phyloP scores from a whole-genome alignment of 164 flowering plant species.

The Chimonanthus praecox region DNA sequence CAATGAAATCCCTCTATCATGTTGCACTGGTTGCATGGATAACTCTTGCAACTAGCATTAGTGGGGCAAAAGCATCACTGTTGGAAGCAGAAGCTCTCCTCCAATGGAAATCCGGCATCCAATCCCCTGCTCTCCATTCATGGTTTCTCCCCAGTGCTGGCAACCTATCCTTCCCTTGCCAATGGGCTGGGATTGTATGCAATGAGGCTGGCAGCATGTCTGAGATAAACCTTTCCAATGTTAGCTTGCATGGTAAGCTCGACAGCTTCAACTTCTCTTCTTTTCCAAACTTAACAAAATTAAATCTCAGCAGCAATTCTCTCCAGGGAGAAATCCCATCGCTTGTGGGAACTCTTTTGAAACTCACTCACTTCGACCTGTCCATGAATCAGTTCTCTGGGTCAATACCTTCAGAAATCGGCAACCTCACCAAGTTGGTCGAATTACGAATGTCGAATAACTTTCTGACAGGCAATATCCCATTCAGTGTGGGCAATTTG shows the following conservation, averaged over 20 bases:
- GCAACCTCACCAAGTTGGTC: constrained; percentile 16
- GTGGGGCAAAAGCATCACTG: neutral
- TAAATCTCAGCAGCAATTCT: constrained; percentile 11
- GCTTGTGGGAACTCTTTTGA: constrained; percentile 14
- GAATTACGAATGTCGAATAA: neutral
- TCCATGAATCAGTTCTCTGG: constrained; percentile 15
- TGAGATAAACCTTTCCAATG: constrained; percentile 7
- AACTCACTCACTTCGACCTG: neutral
- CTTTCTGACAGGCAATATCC: neutral
- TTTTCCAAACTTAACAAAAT: constrained; percentile 17
- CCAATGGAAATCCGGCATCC: constrained; percentile 26
- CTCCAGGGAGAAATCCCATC: constrained; percentile 17
- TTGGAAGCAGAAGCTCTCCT: constrained; percentile 31
- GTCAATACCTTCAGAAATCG: constrained; percentile 18
- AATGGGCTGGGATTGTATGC: constrained; percentile 21
- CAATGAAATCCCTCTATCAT: neutral
- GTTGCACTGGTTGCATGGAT: neutral
- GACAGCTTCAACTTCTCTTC: constrained; percentile 16
- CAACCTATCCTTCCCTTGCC: neutral
- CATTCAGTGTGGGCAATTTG: neutral
- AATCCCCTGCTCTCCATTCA: constrained; percentile 17
- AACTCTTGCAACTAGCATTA: neutral
- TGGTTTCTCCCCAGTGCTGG: constrained; percentile 2
- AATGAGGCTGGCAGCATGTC: constrained; percentile 7
- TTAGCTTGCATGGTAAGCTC: constrained; percentile 11